phyloP scores from a whole-genome alignment of 2,329 filamentous ascomycete genomes.

The Claviceps maximensis region DNA sequence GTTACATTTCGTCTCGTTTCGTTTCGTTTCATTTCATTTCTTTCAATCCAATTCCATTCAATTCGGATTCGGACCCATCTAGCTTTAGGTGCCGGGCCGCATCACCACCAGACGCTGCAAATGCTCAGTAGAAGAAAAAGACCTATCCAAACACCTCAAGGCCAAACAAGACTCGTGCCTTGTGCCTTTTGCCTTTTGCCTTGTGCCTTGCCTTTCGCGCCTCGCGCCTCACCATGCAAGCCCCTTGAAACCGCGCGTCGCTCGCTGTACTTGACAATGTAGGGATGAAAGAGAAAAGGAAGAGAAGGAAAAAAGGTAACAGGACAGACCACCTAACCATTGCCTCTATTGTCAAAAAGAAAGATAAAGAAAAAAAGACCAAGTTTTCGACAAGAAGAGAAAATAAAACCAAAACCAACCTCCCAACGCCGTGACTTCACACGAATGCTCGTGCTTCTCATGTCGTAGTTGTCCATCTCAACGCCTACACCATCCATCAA shows the following conservation, averaged over 20 bases:
- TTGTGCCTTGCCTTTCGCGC: not conserved
- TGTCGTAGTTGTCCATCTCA: not conserved
- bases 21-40: too few relatives aligned
- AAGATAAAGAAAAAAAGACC: not conserved
- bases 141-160: not conserved
- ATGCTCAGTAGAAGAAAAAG: not conserved
- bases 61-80: not conserved
- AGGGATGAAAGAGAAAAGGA: not conserved
- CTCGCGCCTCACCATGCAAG: not conserved
- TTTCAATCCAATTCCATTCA: not conserved
- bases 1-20: too few relatives aligned
- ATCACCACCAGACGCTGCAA: not conserved
- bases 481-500: not conserved
- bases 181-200: too few relatives aligned
- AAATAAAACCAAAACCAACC: not conserved
- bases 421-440: slow-evolving; percentile 2
- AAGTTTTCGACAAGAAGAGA: too few relatives aligned
- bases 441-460: slow-evolving; percentile 4
- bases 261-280: not conserved
- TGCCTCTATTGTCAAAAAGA: not conserved
- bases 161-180: too few relatives aligned
- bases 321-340: not conserved
- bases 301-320: not conserved
- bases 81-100: not conserved
- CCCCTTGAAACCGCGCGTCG: not conserved